Evolutionary conservation across 345 rosid species (phyloP).

Genomic region (Lumnitzera littorea): DNA sequence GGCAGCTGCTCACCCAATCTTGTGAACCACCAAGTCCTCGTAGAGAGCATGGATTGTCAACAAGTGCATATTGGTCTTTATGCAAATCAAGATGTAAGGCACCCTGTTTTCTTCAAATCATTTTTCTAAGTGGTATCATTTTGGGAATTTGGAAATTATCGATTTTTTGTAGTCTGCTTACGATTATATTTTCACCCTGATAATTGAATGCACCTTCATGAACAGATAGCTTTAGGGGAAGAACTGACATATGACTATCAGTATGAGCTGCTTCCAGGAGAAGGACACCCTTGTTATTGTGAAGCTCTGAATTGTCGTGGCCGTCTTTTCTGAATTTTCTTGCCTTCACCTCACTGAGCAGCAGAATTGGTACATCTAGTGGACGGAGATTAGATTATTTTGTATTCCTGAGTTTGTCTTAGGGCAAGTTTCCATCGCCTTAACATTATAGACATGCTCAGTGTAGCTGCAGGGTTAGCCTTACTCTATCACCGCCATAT

Average conservation of each 20-base stretch:
- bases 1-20: slow-evolving; percentile 90
- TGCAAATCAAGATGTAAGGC: slow-evolving; percentile 80
- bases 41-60: slow-evolving; percentile 80
- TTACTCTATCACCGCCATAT: too few species aligned
- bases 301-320: slow-evolving; percentile 63
- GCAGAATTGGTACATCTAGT: too few species aligned
- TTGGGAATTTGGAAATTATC: neutral
- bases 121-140: slow-evolving; percentile 4
- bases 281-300: slow-evolving; percentile 66
- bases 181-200: slow-evolving; percentile 1
- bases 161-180: neutral
- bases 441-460: too few species aligned
- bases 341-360: too few species aligned
- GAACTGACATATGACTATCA: slow-evolving; percentile 70
- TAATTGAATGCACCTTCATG: slow-evolving; percentile 4
- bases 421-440: too few species aligned
- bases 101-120: slow-evolving; percentile 1
- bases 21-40: slow-evolving; percentile 67
- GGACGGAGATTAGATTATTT: too few species aligned
- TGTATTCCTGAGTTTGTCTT: too few species aligned
- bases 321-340: slow-evolving; percentile 30
- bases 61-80: slow-evolving; percentile 83
- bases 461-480: too few species aligned
- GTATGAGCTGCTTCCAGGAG: slow-evolving; percentile 40
- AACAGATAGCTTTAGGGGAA: slow-evolving; percentile 92